A percentile compares a stretch with the other conserved stretches of the same genome.
Evolutionary conservation across 2,329 filamentous ascomycete genomes (phyloP).

Genomic region (Colletotrichum salicis): DNA sequence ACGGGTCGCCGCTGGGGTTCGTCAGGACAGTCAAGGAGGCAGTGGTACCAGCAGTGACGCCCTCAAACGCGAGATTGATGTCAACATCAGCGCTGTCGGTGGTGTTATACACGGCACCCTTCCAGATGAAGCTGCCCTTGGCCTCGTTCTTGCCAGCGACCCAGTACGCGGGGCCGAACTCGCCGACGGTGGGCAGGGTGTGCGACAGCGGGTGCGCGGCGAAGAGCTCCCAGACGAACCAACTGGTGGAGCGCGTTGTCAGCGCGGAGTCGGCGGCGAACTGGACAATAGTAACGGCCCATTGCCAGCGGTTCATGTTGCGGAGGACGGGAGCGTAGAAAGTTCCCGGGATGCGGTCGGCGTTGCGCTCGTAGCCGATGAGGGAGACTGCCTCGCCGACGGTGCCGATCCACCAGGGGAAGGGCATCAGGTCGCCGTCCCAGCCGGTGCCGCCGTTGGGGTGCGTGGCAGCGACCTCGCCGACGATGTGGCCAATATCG

Average conservation of each 20-base stretch:
- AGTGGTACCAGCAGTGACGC: constrained; percentile 49
- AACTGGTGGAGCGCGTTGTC: constrained; percentile 62
- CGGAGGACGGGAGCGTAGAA: constrained; percentile 62
- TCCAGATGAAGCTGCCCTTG: constrained; percentile 57
- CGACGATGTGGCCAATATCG: constrained; percentile 50
- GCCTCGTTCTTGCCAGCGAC: constrained; percentile 59
- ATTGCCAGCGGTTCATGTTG: constrained; percentile 62
- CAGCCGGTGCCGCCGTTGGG: constrained; percentile 63
- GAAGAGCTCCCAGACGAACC: constrained; percentile 61
- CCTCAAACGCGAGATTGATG: constrained; percentile 58
- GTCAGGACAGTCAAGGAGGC: constrained; percentile 59
- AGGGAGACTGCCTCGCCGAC: constrained; percentile 74
- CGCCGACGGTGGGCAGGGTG: constrained; percentile 55
- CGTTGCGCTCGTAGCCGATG: constrained; percentile 73
- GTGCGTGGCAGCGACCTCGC: constrained; percentile 64
- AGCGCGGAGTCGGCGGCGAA: constrained; percentile 58
- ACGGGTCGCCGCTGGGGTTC: constrained; percentile 52
- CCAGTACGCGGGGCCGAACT: constrained; percentile 60
- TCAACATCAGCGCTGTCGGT: constrained; percentile 56
- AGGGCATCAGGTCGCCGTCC: constrained; percentile 55
- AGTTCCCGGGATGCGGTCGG: constrained; percentile 65
- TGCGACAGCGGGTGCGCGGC: constrained; percentile 56
- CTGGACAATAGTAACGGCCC: constrained; percentile 62
- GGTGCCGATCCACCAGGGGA: constrained; percentile 68
- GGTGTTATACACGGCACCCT: constrained; percentile 64